Evolutionary conservation across 352 stramenopile genomes (phyloP).

Genomic region (Globisporangium radiosum): DNA sequence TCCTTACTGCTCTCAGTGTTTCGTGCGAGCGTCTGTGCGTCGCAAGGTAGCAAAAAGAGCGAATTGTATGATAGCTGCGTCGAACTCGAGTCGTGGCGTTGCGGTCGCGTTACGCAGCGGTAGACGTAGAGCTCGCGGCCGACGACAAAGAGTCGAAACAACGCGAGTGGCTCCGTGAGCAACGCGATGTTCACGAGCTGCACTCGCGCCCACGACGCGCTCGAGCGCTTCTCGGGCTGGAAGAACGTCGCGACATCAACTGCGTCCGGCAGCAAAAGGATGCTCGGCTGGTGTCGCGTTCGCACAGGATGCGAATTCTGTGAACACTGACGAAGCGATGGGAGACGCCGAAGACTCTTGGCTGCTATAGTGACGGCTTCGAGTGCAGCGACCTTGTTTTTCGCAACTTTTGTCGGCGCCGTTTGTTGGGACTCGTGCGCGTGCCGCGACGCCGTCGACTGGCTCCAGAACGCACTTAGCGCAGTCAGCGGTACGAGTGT

Average conservation of each 20-base stretch:
- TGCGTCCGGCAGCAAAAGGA: background rate
- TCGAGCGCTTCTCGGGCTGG: constrained; percentile 1
- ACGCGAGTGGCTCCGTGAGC: constrained; percentile 8
- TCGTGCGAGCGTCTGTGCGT: background rate
- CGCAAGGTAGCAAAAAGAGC: background rate
- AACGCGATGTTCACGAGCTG: constrained; percentile 11
- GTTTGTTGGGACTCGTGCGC: background rate
- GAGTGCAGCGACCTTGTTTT: background rate
- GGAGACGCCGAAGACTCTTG: background rate
- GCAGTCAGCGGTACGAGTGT: constrained; percentile 8
- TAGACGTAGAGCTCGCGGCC: constrained; percentile 8
- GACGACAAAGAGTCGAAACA: background rate
- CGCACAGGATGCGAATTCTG: background rate
- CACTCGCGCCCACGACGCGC: constrained; percentile 3
- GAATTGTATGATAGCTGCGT: background rate
- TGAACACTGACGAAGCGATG: background rate
- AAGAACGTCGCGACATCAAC: constrained; percentile 1
- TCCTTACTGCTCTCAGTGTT: background rate
- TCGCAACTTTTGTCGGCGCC: background rate
- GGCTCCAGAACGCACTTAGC: constrained; percentile 15
- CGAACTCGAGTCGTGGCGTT: background rate
- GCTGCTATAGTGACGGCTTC: background rate
- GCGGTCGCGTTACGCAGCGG: background rate
- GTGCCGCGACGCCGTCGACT: background rate
- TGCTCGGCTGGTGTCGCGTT: background rate